Percentiles rank a stretch among this genome's conserved stretches.
Evolutionary conservation across 2,329 filamentous ascomycete species (phyloP).

Genomic region (Pseudomassariella vexata): DNA sequence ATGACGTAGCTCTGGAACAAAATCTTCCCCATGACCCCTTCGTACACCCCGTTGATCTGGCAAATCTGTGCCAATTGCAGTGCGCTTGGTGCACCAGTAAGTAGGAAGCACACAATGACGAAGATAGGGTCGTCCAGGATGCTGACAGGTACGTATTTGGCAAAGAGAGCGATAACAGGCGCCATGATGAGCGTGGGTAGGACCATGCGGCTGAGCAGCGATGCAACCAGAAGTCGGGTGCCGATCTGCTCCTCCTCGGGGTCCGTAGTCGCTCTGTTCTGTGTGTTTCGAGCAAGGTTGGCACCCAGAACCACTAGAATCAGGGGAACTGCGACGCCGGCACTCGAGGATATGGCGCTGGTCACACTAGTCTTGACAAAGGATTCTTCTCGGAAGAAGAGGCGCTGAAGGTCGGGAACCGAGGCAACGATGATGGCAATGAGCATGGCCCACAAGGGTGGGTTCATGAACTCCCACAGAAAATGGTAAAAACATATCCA

Average conservation of each 20-base stretch:
- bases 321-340: conserved; percentile 85
- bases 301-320: conserved; percentile 94
- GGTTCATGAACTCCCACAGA: conserved; percentile 94
- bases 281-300: conserved; percentile 87
- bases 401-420: conserved; percentile 70
- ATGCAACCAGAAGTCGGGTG: conserved; percentile 77
- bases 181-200: conserved; percentile 90
- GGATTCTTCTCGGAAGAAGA: conserved; percentile 85
- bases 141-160: conserved; percentile 87
- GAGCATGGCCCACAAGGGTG: conserved; percentile 95
- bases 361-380: conserved; percentile 93
- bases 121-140: conserved; percentile 98
- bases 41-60: conserved; percentile 95
- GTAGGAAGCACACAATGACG: conserved; percentile 93
- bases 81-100: conserved; percentile 88
- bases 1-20: conserved; percentile 96
- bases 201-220: conserved; percentile 84
- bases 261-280: conserved; percentile 60
- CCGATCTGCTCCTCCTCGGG: conserved; percentile 64
- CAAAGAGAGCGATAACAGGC: conserved; percentile 76
- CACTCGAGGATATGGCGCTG: conserved; percentile 76
- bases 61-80: conserved; percentile 96
- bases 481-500: conserved; percentile 52
- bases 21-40: conserved; percentile 87
- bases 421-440: conserved; percentile 86